These are phyloP conservation scores for Glycine soja DNA, from an alignment of 306 rosid genomes.

Conservation along the genomic window DNA sequence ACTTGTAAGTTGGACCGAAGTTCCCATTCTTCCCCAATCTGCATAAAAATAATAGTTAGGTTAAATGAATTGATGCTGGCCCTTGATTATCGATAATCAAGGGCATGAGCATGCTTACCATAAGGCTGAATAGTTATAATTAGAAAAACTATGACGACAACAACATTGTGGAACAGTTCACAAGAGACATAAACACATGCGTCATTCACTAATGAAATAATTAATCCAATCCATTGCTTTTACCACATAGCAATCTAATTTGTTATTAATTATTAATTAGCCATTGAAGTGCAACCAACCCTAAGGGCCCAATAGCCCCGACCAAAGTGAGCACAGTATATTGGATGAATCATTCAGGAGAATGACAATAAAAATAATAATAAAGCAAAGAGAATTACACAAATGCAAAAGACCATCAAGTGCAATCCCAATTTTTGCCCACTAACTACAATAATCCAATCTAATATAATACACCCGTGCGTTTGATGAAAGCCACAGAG, in stretches of 20 bases:
- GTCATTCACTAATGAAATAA: slow-evolving; percentile 42
- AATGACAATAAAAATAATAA: slow-evolving; percentile 27
- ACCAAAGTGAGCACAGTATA: slow-evolving; percentile 44
- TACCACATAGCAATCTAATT: slow-evolving; percentile 8
- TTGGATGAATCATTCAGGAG: slow-evolving; percentile 38
- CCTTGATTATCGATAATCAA: slow-evolving; percentile 10
- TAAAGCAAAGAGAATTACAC: slow-evolving; percentile 8
- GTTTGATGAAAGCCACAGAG: slow-evolving; percentile 22
- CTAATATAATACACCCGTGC: slow-evolving; percentile 46
- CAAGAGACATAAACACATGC: slow-evolving; percentile 21
- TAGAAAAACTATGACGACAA: slow-evolving; percentile 32
- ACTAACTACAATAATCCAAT: slow-evolving; percentile 43
- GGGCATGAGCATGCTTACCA: slow-evolving; percentile 39
- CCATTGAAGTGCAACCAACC: slow-evolving; percentile 37
- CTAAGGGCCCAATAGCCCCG: slow-evolving; percentile 41
- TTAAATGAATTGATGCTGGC: not conserved
- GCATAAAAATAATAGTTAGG: not conserved
- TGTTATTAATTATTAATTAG: slow-evolving; percentile 20
- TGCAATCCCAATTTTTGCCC: slow-evolving; percentile 46
- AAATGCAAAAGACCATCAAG: slow-evolving; percentile 41
- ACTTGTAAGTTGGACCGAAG: not conserved
- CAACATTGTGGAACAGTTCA: not conserved
- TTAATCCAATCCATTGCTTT: slow-evolving; percentile 11
- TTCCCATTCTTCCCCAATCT: not conserved
- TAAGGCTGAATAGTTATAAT: slow-evolving; percentile 28